A percentile compares a stretch with the other conserved stretches of the same genome.
phyloP scores from a whole-genome alignment of 106 monocot genomes.

The Acorus gramineus region DNA sequence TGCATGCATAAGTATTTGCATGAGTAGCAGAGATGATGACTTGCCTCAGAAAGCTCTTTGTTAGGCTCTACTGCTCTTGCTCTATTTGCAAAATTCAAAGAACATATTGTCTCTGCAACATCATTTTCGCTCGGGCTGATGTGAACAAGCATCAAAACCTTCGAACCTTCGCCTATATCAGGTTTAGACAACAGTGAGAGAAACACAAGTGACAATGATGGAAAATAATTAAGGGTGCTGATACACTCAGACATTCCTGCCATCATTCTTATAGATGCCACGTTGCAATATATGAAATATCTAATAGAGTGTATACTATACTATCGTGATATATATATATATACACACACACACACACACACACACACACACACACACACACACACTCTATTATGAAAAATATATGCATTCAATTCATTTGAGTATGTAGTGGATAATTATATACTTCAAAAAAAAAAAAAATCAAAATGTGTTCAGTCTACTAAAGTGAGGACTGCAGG shows the following conservation, averaged over 20 bases:
- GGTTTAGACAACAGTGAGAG: neutral
- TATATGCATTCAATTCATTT: too few species aligned
- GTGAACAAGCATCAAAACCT: conserved; percentile 54
- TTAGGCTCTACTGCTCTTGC: conserved; percentile 13
- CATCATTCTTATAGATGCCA: too few species aligned
- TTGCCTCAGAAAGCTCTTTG: conserved; percentile 47
- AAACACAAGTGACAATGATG: neutral
- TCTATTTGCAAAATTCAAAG: too few species aligned
- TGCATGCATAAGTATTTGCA: neutral
- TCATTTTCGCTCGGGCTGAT: conserved; percentile 22
- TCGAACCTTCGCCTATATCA: conserved; percentile 39
- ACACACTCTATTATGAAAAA: too few species aligned
- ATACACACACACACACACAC: too few species aligned
- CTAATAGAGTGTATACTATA: neutral
- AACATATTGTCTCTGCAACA: too few species aligned
- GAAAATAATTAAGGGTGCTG: neutral
- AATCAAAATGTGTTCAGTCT: too few species aligned
- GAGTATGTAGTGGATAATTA: too few species aligned
- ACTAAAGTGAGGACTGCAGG: too few species aligned
- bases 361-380: too few species aligned
- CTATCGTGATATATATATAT: neutral
- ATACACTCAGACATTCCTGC: too few species aligned
- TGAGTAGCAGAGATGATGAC: neutral
- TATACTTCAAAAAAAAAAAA: too few species aligned
- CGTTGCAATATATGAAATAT: neutral